Evolutionary conservation across 179 eudicot genomes (phyloP), one percentile per base, ranked within the genome.

Genomic region (Corrigiola litoralis): DNA sequence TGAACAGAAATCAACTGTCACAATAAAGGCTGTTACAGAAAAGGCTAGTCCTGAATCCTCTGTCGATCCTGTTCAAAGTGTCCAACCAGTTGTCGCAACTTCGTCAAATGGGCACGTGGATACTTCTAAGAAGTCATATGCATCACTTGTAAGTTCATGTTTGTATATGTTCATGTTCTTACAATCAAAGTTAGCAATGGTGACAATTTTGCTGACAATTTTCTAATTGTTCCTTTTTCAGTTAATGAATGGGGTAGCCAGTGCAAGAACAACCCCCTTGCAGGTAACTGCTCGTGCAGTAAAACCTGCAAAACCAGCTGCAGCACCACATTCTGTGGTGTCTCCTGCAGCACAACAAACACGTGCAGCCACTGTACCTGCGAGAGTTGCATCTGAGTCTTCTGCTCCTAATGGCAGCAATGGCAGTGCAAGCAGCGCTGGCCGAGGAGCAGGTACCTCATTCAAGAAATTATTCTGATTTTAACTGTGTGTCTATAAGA

Each of bases 101-200:
- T 67, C 46, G 24, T 49, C 81, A 42, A 65, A 68, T 66, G 80
- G 80, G 28, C 77, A 64, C 29, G 85, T 74, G 20, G 86, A 78
- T 74, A 72, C 83, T 71, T 88, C 92, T 24, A 88, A 88, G 81
- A 80, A 75, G 68, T 85, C 97, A n/a, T 90, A 87, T 75, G 92
- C 95, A 11, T 87, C 86, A 13, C 84, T 90, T 65, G 81, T 87
- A 61, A 87, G 87, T 78, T 72, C 75, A 21, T 38, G 65, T 48
- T 41, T 49, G 45, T 16, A 4, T n/a, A 13, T 50, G 2, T 38
- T 27, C 13, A 2, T 44, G 28, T 38, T 46, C 14, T 37, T 27
- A 10, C 9, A 17, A 4, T 17, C 40, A 0, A 34, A 57, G 27
- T n/a, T n/a, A n/a, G n/a, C n/a, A n/a, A n/a, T n/a, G n/a, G n/a